phyloP scores from a whole-genome alignment of 768 basidiomycete species.

The Tulasnella sp. region DNA sequence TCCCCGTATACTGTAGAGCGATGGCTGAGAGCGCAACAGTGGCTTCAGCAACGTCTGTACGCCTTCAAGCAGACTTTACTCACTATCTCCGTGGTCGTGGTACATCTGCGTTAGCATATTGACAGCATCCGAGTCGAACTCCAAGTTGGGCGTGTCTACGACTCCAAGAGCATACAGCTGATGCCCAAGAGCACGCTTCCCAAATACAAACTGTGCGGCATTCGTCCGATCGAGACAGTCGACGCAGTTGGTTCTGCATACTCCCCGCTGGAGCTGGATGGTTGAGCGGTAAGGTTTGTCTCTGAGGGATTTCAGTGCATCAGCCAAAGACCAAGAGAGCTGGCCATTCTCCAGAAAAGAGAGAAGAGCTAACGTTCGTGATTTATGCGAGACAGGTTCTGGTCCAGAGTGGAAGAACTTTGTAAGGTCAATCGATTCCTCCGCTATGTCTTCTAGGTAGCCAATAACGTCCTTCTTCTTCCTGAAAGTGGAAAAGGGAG shows the following conservation, averaged over 20 bases:
- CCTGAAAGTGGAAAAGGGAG: slow-evolving; percentile 36
- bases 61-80: slow-evolving; percentile 28
- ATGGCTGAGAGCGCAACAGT: slow-evolving; percentile 48
- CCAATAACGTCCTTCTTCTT: slow-evolving; percentile 95
- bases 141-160: slow-evolving; percentile 72
- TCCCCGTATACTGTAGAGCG: slow-evolving; percentile 93
- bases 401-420: slow-evolving; percentile 93
- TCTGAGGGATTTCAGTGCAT: slow-evolving; percentile 21
- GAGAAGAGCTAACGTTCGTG: slow-evolving; percentile 38
- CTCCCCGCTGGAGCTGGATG: slow-evolving; percentile 82
- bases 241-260: slow-evolving; percentile 91
- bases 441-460: slow-evolving; percentile 88
- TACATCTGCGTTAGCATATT: slow-evolving; percentile 99
- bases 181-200: slow-evolving; percentile 87
- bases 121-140: slow-evolving; percentile 89
- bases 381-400: slow-evolving; percentile 67
- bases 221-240: slow-evolving; percentile 97
- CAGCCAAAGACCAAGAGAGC: background rate
- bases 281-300: slow-evolving; percentile 47
- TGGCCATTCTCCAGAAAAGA: background rate
- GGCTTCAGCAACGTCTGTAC: background rate
- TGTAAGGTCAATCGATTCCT: slow-evolving; percentile 84
- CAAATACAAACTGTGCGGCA: slow-evolving; percentile 93
- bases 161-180: slow-evolving; percentile 93
- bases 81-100: slow-evolving; percentile 93